Conservation (phyloP, 306 rosid genomes). For the Gleditsia sinensis region DNA sequence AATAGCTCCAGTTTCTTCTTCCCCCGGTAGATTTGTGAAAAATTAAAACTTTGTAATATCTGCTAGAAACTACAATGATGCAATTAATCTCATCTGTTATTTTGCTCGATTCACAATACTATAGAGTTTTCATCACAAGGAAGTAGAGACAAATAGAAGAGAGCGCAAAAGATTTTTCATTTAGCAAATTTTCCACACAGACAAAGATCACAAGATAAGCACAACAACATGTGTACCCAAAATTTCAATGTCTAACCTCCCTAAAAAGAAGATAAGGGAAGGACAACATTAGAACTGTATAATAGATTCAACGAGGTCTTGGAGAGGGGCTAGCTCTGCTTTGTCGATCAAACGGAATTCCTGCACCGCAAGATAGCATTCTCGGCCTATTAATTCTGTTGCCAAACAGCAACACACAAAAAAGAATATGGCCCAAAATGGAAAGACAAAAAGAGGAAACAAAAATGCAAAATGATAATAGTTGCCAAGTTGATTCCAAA, state of each 20-base stretch:
- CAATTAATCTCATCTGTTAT: no score
- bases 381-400: no score
- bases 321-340: slow-evolving; percentile 80
- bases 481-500: no score
- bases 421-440: not conserved
- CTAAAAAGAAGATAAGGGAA: not conserved
- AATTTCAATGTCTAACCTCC: slow-evolving; percentile 32
- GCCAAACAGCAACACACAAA: no score
- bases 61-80: slow-evolving; percentile 1
- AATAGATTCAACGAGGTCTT: slow-evolving; percentile 79
- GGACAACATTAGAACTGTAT: slow-evolving; percentile 39
- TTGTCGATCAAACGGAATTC: slow-evolving; percentile 76
- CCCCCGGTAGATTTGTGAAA: no score
- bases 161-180: slow-evolving; percentile 27
- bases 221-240: slow-evolving; percentile 37
- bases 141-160: slow-evolving; percentile 13
- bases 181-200: slow-evolving; percentile 38
- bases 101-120: slow-evolving; percentile 16
- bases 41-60: not conserved
- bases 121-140: slow-evolving; percentile 13
- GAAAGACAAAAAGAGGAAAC: not conserved
- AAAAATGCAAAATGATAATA: no score
- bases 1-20: no score
- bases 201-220: slow-evolving; percentile 23
- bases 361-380: slow-evolving; percentile 48